Evolutionary conservation across 257 asterid species (phyloP).

Genomic region (Thymus mandschuricus): DNA sequence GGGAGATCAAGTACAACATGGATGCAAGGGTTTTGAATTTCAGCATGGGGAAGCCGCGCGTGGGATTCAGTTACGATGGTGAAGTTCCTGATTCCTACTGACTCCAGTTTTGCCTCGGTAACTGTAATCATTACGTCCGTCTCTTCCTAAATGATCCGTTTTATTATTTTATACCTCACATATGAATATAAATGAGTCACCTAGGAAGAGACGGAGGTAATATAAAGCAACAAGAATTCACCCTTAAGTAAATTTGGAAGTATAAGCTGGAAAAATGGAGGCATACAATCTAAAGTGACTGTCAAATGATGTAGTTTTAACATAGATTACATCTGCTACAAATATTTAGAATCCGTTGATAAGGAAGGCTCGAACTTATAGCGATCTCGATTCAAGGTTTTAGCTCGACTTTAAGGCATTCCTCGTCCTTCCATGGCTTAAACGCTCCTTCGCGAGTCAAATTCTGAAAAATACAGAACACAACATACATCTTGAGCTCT

Average conservation of each 20-base stretch:
- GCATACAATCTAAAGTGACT: neutral
- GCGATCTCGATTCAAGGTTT: neutral
- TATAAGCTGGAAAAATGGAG: too few relatives aligned
- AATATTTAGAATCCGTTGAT: neutral
- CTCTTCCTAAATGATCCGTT: too few relatives aligned
- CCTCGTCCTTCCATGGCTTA: slow-evolving; percentile 30
- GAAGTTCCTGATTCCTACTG: slow-evolving; percentile 43
- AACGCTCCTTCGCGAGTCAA: slow-evolving; percentile 29
- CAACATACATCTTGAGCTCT: too few relatives aligned
- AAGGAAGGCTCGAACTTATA: neutral
- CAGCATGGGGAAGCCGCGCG: slow-evolving; percentile 95
- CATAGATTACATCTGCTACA: neutral
- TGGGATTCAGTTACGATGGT: slow-evolving; percentile 73
- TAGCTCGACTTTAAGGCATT: slow-evolving; percentile 25
- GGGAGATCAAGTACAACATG: slow-evolving; percentile 86
- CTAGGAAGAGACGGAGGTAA: too few relatives aligned
- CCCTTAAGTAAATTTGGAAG: too few relatives aligned
- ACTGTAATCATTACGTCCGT: too few relatives aligned
- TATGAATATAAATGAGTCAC: too few relatives aligned
- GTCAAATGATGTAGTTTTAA: neutral
- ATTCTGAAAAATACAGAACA: slow-evolving; percentile 17
- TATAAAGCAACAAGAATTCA: too few relatives aligned
- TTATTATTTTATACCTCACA: too few relatives aligned
- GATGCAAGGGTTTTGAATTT: slow-evolving; percentile 85
- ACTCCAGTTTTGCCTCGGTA: too few relatives aligned